A percentile compares a stretch with the other conserved stretches of the same genome.
These are phyloP conservation scores for Boletus insuetus DNA, from an alignment of 768 basidiomycete genomes.

Conservation along the genomic window DNA sequence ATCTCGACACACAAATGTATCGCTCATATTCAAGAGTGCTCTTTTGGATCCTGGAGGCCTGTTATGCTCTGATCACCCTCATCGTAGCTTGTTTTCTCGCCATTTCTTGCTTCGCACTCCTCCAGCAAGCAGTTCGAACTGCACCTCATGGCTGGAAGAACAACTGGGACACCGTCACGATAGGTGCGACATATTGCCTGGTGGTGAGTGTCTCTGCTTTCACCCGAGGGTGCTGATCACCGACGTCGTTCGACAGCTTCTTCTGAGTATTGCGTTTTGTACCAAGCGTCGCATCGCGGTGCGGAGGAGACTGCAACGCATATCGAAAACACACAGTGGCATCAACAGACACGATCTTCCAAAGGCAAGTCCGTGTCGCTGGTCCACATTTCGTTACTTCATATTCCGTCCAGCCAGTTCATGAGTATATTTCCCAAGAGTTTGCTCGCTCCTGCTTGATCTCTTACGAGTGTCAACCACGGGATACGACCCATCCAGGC, in stretches of 20 bases:
- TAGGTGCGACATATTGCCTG: slow-evolving; percentile 67
- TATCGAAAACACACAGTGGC: slow-evolving; percentile 58
- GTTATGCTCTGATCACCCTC: slow-evolving; percentile 53
- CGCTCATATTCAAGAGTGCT: slow-evolving; percentile 38
- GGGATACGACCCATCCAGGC: slow-evolving; percentile 62
- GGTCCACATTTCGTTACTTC: background rate
- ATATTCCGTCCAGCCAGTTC: slow-evolving; percentile 47
- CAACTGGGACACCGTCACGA: slow-evolving; percentile 67
- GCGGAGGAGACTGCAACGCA: slow-evolving; percentile 58
- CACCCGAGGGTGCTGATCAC: background rate
- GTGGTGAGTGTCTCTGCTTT: slow-evolving; percentile 49
- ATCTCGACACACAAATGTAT: slow-evolving; percentile 12
- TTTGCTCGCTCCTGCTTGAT: slow-evolving; percentile 73
- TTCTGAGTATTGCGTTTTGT: slow-evolving; percentile 59
- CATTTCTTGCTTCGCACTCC: slow-evolving; percentile 61
- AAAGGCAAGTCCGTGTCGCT: slow-evolving; percentile 39
- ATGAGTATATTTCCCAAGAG: slow-evolving; percentile 68
- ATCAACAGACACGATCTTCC: slow-evolving; percentile 58
- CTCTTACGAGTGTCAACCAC: slow-evolving; percentile 68
- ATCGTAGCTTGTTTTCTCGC: slow-evolving; percentile 51
- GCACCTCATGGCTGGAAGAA: slow-evolving; percentile 53
- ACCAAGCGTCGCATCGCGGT: slow-evolving; percentile 69
- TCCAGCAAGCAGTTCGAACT: slow-evolving; percentile 72
- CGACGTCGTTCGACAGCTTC: slow-evolving; percentile 39
- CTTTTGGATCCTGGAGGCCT: slow-evolving; percentile 51